phyloP scores from a whole-genome alignment of 352 stramenopile species.

The Phytophthora quininea region DNA sequence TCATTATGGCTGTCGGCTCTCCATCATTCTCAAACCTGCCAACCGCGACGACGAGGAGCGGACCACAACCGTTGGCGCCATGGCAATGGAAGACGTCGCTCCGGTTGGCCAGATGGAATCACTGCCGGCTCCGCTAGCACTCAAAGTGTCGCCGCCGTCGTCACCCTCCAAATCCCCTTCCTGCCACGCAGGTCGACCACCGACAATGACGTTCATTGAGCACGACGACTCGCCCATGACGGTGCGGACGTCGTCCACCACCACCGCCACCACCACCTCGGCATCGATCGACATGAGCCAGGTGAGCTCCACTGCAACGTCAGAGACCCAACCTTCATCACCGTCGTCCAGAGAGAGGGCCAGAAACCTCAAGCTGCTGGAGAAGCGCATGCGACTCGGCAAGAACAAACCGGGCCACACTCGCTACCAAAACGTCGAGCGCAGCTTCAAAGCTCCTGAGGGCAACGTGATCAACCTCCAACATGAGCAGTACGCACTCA shows the following conservation, averaged over 20 bases:
- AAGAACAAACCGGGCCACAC: constrained; percentile 54
- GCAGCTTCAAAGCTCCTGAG: constrained; percentile 67
- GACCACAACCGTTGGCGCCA: constrained; percentile 1
- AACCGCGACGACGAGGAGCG: constrained; percentile 3
- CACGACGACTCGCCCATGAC: constrained; percentile 30
- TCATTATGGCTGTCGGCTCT: not conserved
- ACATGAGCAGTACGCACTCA: constrained; percentile 98
- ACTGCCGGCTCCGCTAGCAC: constrained; percentile 10
- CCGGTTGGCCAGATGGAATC: constrained; percentile 15
- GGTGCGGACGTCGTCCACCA: constrained; percentile 12
- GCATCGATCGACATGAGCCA: constrained; percentile 16
- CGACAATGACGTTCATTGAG: constrained; percentile 26
- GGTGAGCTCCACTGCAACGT: not conserved
- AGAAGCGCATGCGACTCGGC: constrained; percentile 62
- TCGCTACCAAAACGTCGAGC: constrained; percentile 58
- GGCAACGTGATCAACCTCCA: constrained; percentile 82
- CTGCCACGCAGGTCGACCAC: constrained; percentile 20
- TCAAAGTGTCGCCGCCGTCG: constrained; percentile 14
- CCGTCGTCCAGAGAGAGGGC: constrained; percentile 51
- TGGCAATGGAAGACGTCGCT: constrained; percentile 23
- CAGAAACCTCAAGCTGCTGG: constrained; percentile 51
- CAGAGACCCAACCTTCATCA: constrained; percentile 41
- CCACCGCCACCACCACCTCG: constrained; percentile 13
- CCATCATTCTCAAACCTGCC: constrained; percentile 38
- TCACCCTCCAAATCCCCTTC: constrained; percentile 20